Evolutionary conservation across 2,329 filamentous ascomycete species (phyloP).

Genomic region (Fusarium pseudonygamai): DNA sequence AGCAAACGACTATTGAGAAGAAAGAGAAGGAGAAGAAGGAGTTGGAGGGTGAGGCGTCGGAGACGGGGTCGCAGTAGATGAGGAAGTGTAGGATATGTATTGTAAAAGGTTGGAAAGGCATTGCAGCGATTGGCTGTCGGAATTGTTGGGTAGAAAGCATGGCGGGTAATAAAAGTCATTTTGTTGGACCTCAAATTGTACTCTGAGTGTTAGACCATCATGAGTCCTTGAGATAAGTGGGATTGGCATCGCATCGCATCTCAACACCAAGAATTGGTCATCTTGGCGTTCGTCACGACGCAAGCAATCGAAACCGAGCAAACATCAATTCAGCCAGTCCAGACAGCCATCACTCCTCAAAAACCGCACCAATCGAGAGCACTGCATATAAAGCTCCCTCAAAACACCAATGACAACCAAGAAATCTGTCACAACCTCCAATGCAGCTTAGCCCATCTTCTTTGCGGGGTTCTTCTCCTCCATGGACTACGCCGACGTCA

Average conservation of each 20-base stretch:
- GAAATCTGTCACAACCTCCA: slow-evolving; percentile 1
- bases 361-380: neutral
- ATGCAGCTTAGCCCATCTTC: neutral
- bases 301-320: neutral
- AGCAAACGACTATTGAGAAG: slow-evolving; percentile 57
- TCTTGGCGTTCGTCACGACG: neutral
- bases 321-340: neutral
- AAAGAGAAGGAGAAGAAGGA: slow-evolving; percentile 46
- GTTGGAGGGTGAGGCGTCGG: slow-evolving; percentile 24
- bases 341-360: neutral
- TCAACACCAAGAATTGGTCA: neutral
- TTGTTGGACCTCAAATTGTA: neutral
- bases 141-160: neutral
- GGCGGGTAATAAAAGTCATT: neutral
- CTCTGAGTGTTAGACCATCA: neutral
- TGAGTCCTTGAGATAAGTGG: too few species aligned
- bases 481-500: neutral
- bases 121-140: neutral
- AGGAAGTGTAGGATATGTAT: slow-evolving; percentile 1
- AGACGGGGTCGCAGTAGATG: slow-evolving; percentile 16
- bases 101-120: neutral
- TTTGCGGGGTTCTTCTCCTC: neutral
- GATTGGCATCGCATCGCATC: neutral
- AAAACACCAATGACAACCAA: neutral
- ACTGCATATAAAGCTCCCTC: neutral